These are phyloP conservation scores for Neopestalotiopsis sp. DNA, from an alignment of 2,329 filamentous ascomycete genomes.

Conservation along the genomic window DNA sequence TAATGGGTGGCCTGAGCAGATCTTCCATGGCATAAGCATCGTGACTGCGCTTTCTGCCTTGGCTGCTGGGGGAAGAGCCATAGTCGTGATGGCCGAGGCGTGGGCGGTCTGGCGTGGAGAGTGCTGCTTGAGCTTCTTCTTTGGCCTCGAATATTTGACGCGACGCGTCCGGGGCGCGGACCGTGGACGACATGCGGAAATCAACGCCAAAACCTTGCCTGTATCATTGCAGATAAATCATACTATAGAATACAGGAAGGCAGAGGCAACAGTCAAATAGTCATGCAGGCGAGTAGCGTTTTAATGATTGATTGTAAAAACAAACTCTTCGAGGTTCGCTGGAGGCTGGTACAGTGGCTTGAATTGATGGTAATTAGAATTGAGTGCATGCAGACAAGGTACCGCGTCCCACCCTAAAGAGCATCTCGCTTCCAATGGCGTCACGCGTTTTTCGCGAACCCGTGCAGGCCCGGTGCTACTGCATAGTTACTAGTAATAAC, in stretches of 20 bases:
- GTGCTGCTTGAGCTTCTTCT: slow-evolving; percentile 35
- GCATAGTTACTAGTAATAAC: background rate
- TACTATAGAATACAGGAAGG: slow-evolving; percentile 21
- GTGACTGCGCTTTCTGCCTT: slow-evolving; percentile 40
- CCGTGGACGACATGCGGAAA: slow-evolving; percentile 29
- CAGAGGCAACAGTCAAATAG: background rate
- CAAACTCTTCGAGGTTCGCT: background rate
- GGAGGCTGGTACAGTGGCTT: slow-evolving; percentile 3
- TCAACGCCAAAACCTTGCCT: slow-evolving; percentile 24
- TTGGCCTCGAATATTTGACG: slow-evolving; percentile 43
- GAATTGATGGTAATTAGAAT: background rate
- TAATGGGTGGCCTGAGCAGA: slow-evolving; percentile 56
- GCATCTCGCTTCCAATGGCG: background rate
- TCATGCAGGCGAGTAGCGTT: background rate
- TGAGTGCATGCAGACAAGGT: background rate
- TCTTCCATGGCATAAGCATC: slow-evolving; percentile 52
- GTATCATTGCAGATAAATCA: slow-evolving; percentile 31
- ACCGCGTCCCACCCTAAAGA: background rate
- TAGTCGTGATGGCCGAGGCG: slow-evolving; percentile 41
- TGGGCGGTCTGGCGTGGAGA: slow-evolving; percentile 27
- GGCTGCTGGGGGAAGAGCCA: slow-evolving; percentile 27
- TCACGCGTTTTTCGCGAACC: background rate
- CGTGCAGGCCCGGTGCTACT: background rate
- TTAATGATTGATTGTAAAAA: background rate
- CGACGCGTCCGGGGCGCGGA: slow-evolving; percentile 51